Conservation (phyloP, 768 basidiomycete genomes). For the Termitomyces bulborhizus region DNA sequence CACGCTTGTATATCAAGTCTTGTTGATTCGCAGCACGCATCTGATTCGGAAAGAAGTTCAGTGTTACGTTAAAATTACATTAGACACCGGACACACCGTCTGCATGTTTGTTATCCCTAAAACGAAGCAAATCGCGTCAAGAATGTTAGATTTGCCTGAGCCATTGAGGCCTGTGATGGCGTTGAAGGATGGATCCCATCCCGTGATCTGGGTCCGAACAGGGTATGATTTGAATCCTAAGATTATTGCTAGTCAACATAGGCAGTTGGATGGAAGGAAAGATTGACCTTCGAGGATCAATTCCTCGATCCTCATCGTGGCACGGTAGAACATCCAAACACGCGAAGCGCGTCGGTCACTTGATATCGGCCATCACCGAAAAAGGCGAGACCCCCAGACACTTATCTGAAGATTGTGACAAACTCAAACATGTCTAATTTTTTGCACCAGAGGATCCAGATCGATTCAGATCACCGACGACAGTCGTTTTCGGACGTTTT, state of each 20-base stretch:
- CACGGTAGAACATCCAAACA: neutral
- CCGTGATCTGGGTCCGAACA: slow-evolving; percentile 89
- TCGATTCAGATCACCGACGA: neutral
- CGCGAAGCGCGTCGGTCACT: slow-evolving; percentile 15
- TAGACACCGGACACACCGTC: slow-evolving; percentile 43
- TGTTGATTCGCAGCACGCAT: slow-evolving; percentile 95
- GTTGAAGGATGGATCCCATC: slow-evolving; percentile 98
- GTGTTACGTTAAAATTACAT: too few species aligned
- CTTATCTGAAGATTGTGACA: neutral
- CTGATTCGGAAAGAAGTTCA: slow-evolving; percentile 30
- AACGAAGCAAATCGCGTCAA: slow-evolving; percentile 99
- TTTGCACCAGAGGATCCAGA: neutral
- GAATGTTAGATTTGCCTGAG: slow-evolving; percentile 97
- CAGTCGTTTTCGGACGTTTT: too few species aligned
- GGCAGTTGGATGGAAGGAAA: neutral
- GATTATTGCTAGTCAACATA: neutral
- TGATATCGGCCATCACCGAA: slow-evolving; percentile 12
- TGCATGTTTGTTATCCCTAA: slow-evolving; percentile 96
- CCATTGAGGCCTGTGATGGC: slow-evolving; percentile 96
- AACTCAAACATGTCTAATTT: neutral
- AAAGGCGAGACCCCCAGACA: neutral
- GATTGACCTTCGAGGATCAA: slow-evolving; percentile 81
- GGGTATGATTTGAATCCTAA: slow-evolving; percentile 97
- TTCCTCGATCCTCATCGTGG: slow-evolving; percentile 86
- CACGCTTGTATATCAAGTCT: slow-evolving; percentile 98